Evolutionary conservation across 169 alveolate species (phyloP), one percentile per base, ranked within the genome.

Genomic region (Cryptosporidium viatorum): DNA sequence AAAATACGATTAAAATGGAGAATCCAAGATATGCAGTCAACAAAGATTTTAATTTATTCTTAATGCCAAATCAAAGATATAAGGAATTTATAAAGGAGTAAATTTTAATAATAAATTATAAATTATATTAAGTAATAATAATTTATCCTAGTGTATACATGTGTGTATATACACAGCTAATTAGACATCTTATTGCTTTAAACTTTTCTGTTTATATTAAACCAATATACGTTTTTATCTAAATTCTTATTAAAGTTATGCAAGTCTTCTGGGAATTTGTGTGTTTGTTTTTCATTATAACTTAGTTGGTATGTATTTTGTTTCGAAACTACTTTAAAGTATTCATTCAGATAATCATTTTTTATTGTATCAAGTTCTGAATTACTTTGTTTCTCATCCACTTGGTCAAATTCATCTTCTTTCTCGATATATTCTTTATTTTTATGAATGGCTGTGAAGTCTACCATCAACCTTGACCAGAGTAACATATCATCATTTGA

Each of bases 401-500:
- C 21, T 3, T 45, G 1, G 75, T 80, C 89, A 29, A 80, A 80
- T 65, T 80, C 89, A n/a, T 80, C 80, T 26, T 62, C 89, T 21
- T 29, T n/a, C 67, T 80, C 89, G 1, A 80, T 80, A 41, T 80
- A 80, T 39, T 80, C 89, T 39, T 33, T 59, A 9, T 80, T 80
- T 41, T 43, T 80, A 41, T 80, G 50, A n/a, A 80, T 80, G 9
- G 75, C 89, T 1, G 80, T 80, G 18, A 80, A 80, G 1, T 33
- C 89, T n/a, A 37, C 48, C 75, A 80, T 80, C 1, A 80, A 35
- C 29, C 89, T 80, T 3, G 89, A 80, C 89, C 89, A 80, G 31
- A 80, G 68, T 23, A 80, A n/a, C 58, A 62, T 43, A 12, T 80
- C 75, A n/a, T 80, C 89, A 62, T 80, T 80, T 9, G 35, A 21